Evolutionary conservation across 2,329 filamentous ascomycete species (phyloP).

Genomic region (Pseudogymnoascus sp.): DNA sequence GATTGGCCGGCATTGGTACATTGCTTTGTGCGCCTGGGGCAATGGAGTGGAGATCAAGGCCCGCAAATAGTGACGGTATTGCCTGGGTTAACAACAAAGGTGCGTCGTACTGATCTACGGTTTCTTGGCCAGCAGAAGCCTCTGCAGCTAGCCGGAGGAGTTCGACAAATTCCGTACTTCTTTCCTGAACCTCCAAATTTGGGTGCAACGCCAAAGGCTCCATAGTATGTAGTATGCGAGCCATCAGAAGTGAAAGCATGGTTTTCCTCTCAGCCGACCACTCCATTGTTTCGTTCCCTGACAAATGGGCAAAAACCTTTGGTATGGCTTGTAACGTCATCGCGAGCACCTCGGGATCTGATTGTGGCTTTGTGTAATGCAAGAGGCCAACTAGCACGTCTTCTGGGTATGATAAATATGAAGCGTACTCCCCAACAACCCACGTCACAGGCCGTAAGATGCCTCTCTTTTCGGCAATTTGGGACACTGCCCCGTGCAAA

Average conservation of each 20-base stretch:
- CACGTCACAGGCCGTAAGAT: constrained; percentile 73
- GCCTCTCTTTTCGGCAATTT: constrained; percentile 52
- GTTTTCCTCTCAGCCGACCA: constrained; percentile 73
- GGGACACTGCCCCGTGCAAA: constrained; percentile 43
- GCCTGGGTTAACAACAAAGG: constrained; percentile 84
- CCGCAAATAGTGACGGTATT: constrained; percentile 78
- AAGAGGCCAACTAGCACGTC: constrained; percentile 68
- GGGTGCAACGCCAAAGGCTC: constrained; percentile 76
- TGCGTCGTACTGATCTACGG: constrained; percentile 53
- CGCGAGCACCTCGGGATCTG: constrained; percentile 61
- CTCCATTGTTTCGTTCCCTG: constrained; percentile 53
- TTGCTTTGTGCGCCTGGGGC: constrained; percentile 75
- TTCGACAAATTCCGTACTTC: constrained; percentile 87
- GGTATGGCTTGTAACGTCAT: constrained; percentile 76
- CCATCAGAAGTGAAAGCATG: constrained; percentile 68
- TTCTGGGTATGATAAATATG: constrained; percentile 62
- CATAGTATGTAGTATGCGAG: constrained; percentile 72
- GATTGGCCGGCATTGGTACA: constrained; percentile 67
- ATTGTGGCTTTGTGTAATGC: constrained; percentile 50
- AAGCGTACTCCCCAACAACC: constrained; percentile 82
- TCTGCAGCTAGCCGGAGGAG: constrained; percentile 81
- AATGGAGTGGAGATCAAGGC: constrained; percentile 87
- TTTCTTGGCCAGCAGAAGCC: constrained; percentile 62
- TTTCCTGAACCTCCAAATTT: constrained; percentile 87
- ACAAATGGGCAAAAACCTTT: constrained; percentile 73